Base-by-base conservation (phyloP, 1,139 yeast genomes). In the Candida pseudoviswanathii region DNA sequence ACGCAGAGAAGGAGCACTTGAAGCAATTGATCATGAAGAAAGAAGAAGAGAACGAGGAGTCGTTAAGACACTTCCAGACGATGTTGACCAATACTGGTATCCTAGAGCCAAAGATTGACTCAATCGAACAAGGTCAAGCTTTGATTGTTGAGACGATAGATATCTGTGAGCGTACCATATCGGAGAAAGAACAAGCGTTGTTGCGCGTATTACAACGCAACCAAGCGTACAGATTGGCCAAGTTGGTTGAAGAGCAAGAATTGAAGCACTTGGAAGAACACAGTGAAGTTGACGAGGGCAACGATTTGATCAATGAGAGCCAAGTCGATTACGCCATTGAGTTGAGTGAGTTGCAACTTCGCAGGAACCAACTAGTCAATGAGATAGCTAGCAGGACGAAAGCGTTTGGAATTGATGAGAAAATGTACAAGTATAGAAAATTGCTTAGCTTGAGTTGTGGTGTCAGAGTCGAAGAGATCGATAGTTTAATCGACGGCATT, bases 381-480 rank as follows among this genome's bases (percentile, higher is more conserved):
- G 60, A 66, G 27, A 70, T 82, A 32, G 64, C 75, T 6, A 55
- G 65, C 5, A 66, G 72, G 25, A 67, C 77, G 45, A 72, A 66
- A 50, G 57, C 58, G 50, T 73, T 64, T 57, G 80, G 79, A 3
- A 66, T 75, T 49, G 77, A 73, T 57, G 60, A 63, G 21, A 89
- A 87, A 65, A 84, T 91, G 81, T 82, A 84, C 63, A 87, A 89
- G 61, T 92, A 91, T 70, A 79, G 96, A 57, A 83, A 84, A 60
- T 75, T 94, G 55, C 85, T 94, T 43, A 85, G 96, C 46, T 78
- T 85, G 53, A 86, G 95, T 51, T 90, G 97, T 59, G 96, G 90
- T 3, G 78, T 90, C 52, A 82, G 83, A 50, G 77, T 85, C 31
- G 96, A 89, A 52, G 94, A 88, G 55, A 86, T 92, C 52, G 96